These are phyloP conservation scores for Salvia splendens DNA, from an alignment of 257 asterid species.

Conservation along the genomic window DNA sequence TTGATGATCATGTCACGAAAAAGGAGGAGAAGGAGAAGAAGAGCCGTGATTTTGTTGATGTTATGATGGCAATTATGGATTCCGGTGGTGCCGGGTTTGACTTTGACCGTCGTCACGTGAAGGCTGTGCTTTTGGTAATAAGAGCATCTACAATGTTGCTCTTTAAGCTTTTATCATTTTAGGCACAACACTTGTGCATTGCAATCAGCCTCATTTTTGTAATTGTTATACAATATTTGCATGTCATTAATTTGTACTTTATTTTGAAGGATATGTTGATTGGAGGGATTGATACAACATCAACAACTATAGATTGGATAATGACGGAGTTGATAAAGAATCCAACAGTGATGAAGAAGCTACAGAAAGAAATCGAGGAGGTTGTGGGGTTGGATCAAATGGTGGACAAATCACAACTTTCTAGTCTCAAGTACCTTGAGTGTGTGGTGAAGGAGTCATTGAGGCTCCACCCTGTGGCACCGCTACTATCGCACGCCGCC, in stretches of 20 bases:
- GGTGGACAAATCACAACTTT: conserved; percentile 42
- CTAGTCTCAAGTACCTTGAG: conserved; percentile 36
- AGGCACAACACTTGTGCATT: too few relatives aligned
- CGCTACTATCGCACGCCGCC: not conserved
- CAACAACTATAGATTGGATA: conserved; percentile 42
- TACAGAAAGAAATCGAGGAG: conserved; percentile 35
- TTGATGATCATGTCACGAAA: conserved; percentile 41
- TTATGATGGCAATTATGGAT: conserved; percentile 36
- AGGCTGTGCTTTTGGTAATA: conserved; percentile 49
- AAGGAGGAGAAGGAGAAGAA: conserved; percentile 15
- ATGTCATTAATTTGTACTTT: too few relatives aligned
- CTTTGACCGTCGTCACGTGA: conserved; percentile 45
- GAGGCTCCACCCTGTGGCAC: conserved; percentile 14
- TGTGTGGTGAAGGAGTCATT: conserved; percentile 32
- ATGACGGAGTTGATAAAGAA: conserved; percentile 42
- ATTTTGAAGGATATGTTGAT: conserved; percentile 35
- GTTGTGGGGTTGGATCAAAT: conserved; percentile 32
- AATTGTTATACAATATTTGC: too few relatives aligned
- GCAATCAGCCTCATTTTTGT: too few relatives aligned
- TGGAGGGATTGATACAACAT: conserved; percentile 44
- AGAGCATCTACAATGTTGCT: too few relatives aligned
- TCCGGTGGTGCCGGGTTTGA: conserved; percentile 44
- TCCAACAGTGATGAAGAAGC: conserved; percentile 39
- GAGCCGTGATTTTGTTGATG: conserved; percentile 39
- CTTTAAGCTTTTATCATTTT: too few relatives aligned